phyloP scores from a whole-genome alignment of 192 early-diverging fungal species.

The Linnemannia zychae region DNA sequence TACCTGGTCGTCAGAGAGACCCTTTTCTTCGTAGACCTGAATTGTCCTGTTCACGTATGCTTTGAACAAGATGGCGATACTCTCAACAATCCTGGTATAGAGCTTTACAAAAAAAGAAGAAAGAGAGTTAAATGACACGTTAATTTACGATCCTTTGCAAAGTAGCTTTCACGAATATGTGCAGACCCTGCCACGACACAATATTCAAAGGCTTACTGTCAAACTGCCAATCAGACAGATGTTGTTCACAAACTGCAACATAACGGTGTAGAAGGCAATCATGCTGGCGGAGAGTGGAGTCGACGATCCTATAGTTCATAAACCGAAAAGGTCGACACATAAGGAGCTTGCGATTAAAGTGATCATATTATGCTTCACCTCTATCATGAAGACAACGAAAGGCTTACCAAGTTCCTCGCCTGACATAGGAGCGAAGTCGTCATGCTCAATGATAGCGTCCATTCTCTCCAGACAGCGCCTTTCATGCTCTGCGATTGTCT shows the following conservation, averaged over 20 bases:
- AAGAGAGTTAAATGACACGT: background rate
- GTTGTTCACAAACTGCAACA: conserved; percentile 81
- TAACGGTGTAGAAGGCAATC: conserved; percentile 73
- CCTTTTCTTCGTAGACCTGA: conserved; percentile 56
- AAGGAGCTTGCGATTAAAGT: background rate
- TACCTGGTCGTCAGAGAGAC: conserved; percentile 53
- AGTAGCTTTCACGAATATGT: too few relatives aligned
- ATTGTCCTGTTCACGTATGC: conserved; percentile 72
- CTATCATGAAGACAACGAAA: too few relatives aligned
- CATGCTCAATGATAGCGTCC: conserved; percentile 74
- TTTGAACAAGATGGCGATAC: conserved; percentile 74
- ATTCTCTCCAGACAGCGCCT: conserved; percentile 71
- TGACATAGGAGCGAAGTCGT: conserved; percentile 73
- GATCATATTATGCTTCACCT: too few relatives aligned
- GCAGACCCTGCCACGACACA: background rate
- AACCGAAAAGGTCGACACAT: background rate
- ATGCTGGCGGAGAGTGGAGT: conserved; percentile 76
- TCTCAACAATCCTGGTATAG: conserved; percentile 77
- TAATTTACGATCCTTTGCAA: background rate
- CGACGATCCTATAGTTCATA: conserved; percentile 50
- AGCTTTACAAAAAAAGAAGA: conserved; percentile 54
- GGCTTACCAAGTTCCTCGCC: conserved; percentile 62
- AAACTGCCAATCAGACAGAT: conserved; percentile 77
- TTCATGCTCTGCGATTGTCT: conserved; percentile 79
- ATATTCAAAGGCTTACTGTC: conserved; percentile 58